Conservation (phyloP, 1,139 yeast species). For the Yamadazyma diddensiae region DNA sequence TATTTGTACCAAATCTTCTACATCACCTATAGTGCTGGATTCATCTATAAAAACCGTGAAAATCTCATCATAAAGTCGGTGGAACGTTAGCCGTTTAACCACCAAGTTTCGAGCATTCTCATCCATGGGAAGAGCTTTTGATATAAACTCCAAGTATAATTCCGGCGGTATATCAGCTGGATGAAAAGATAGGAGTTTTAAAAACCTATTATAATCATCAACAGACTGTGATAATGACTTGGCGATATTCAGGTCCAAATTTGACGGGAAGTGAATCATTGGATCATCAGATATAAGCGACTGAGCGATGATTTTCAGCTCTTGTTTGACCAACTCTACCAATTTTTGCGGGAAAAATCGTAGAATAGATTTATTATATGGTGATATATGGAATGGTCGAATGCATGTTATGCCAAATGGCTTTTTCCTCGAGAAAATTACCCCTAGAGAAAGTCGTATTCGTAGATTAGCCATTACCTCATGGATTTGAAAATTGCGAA, state of each 20-base stretch:
- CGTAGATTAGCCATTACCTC: no score
- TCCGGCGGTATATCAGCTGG: constrained; percentile 32
- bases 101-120: constrained; percentile 20
- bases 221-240: constrained; percentile 17
- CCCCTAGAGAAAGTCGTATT: no score
- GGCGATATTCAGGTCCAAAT: constrained; percentile 6
- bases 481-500: no score
- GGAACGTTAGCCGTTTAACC: constrained; percentile 28
- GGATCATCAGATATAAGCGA: constrained; percentile 7
- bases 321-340: constrained; percentile 17
- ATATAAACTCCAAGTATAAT: constrained; percentile 24
- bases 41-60: constrained; percentile 31
- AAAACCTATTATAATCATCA: constrained; percentile 30
- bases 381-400: no score
- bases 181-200: constrained; percentile 28
- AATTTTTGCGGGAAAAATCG: no score
- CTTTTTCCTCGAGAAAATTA: no score
- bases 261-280: not conserved
- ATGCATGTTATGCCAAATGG: no score
- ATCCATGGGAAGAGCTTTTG: constrained; percentile 19
- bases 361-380: no score
- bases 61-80: constrained; percentile 26
- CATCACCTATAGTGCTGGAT: constrained; percentile 30
- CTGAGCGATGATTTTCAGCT: constrained; percentile 13
- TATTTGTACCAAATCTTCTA: constrained; percentile 35